These are phyloP conservation scores for Leccinellum luteum DNA, from an alignment of 768 basidiomycete genomes.

Conservation along the genomic window DNA sequence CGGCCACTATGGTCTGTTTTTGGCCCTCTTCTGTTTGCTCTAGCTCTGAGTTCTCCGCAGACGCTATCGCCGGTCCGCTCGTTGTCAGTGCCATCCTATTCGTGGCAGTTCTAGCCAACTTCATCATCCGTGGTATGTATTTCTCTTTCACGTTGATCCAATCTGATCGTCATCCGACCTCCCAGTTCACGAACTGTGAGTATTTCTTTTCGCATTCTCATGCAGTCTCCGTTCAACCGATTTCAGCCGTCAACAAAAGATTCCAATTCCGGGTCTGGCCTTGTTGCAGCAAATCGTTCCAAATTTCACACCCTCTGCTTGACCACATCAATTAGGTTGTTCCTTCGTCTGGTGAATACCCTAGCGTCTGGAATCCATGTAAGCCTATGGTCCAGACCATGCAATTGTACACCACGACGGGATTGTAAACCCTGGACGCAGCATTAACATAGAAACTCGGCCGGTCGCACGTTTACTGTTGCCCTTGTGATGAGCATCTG, in stretches of 20 bases:
- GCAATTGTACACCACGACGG: neutral
- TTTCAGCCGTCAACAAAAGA: slow-evolving; percentile 24
- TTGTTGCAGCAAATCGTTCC: slow-evolving; percentile 23
- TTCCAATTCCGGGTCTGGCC: slow-evolving; percentile 30
- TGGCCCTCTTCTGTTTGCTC: slow-evolving; percentile 13
- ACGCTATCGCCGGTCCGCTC: slow-evolving; percentile 79
- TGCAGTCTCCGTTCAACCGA: neutral
- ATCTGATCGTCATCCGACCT: slow-evolving; percentile 4
- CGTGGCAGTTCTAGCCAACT: slow-evolving; percentile 84
- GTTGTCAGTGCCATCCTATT: slow-evolving; percentile 82
- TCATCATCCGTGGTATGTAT: slow-evolving; percentile 74
- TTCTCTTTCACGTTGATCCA: neutral
- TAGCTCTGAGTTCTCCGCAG: slow-evolving; percentile 38
- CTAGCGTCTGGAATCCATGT: neutral
- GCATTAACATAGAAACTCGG: neutral
- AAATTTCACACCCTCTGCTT: slow-evolving; percentile 18
- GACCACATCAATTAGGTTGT: neutral
- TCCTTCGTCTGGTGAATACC: neutral
- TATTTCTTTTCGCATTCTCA: neutral
- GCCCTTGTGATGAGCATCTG: neutral
- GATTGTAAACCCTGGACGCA: neutral
- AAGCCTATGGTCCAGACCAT: neutral
- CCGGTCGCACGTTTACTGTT: neutral
- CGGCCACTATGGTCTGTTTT: slow-evolving; percentile 73
- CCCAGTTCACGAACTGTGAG: slow-evolving; percentile 62